Evolutionary conservation across 768 basidiomycete species (phyloP), one percentile per base, ranked within the genome.

Genomic region (Boletus pseudo-olivaceus): DNA sequence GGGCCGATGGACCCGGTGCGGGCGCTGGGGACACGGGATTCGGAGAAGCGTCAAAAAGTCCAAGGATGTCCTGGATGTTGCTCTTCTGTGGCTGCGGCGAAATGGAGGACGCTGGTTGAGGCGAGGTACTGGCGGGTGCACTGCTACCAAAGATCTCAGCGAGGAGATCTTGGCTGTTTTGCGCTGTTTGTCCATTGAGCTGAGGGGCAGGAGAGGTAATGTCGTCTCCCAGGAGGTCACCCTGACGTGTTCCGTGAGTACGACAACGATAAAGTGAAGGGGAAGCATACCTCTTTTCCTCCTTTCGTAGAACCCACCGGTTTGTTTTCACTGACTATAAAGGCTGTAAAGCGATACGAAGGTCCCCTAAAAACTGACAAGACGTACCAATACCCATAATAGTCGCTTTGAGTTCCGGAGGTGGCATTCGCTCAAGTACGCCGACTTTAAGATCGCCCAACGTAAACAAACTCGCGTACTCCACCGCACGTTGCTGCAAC

Each of bases 381-480:
- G 37, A 74, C 83, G 59, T 61, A 95, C 93, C 90, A 55, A 88
- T 81, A 43, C 93, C 97, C 80, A 96, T 89, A 2, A 98, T 90
- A 3, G 96, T 98, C n/a, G 90, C 88, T 74, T 95, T 97, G 59
- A 98, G 74, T 69, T 99, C 97, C 2, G 97, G 97, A 6, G 93
- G 90, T n/a, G 97, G 97, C 97, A 99, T 99, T 51, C 93, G 82
- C 75, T 99, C 97, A 55, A 98, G 71, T 1, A 99, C 93, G 35
- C 96, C 97, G 8, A 80, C 78, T 55, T 82, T 78, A 20, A 90
- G 73, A n/a, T 89, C 84, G 6, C 86, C 87, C 8, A 92, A 72
- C 29, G 79, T 82, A 67, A 92, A 93, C 60, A 99, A 68, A 62
- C 83, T 88, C 1, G 88, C 90, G 70, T 94, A 98, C 71, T 99